Base-by-base conservation (phyloP, 2,329 filamentous ascomycete species). In the Gyromitra esculenta region DNA sequence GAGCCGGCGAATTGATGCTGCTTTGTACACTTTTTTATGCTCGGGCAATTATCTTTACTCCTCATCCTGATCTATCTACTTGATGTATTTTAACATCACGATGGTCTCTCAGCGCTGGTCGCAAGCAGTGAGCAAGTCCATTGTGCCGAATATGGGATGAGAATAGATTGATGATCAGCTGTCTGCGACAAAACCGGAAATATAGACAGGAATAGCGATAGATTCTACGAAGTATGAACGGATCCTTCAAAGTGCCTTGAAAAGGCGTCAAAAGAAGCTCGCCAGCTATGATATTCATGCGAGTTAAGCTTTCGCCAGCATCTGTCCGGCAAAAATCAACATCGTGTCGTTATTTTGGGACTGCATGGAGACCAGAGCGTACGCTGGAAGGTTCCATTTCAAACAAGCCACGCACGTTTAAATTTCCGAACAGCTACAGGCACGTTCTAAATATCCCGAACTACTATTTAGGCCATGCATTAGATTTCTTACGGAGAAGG, bases 21-120 rank as follows among this genome's bases (percentile, higher is more conserved):
- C 68, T 64, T 71, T 71, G 59, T 71, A 71, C 48, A 63, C 59
- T 56, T 70, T 59, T 71, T 50, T 69, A 69, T 69, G 57, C 54
- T 69, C 54, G 41, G 66, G 21, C 45, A 71, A 71, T 64, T 62
- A 13, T 63, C 21, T 70, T 18, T 70, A 56, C 31, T 43, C 21
- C 35, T 54, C 13, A 31, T 59, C 45, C 43, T 60, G 25, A 39
- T 39, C 21, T 57, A 39, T 39, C 21, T 57, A 57, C 37, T 57
- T 25, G 15, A 37, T 8, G 50, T 39, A 50, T 48, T 45, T 18
- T 21, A 31, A 21, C 39, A 43, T 43, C 59, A 21, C 43, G 37
- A 31, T 15, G 18, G 59, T 2, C 41, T 41, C 37, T 18, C 41
- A 18, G 5, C n/a, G 25, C 39, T 37, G 31, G 39, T 59, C 11